phyloP scores from a whole-genome alignment of 2,329 filamentous ascomycete genomes.

The Fusarium pseudonygamai region DNA sequence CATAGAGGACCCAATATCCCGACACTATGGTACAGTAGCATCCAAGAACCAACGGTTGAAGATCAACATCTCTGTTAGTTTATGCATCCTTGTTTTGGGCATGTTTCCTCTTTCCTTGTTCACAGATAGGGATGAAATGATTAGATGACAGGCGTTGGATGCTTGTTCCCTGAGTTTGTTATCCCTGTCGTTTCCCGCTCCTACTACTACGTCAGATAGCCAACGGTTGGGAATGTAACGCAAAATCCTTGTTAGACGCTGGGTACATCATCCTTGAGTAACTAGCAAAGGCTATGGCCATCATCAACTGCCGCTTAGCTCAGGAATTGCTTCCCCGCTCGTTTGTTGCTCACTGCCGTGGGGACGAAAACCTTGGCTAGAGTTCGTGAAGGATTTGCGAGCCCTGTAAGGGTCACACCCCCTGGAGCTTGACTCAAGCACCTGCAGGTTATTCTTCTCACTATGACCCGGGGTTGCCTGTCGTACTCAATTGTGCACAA shows the following conservation, averaged over 20 bases:
- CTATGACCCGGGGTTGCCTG: not conserved
- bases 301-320: slow-evolving; percentile 1
- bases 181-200: slow-evolving; percentile 1
- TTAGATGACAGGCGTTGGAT: not conserved
- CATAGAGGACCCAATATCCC: not conserved
- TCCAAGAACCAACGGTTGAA: not conserved
- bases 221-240: slow-evolving; percentile 11
- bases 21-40: slow-evolving; percentile 3
- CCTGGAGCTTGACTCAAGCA: not conserved
- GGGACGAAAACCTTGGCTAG: not conserved
- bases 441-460: not conserved
- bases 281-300: not conserved
- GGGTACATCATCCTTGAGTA: not conserved
- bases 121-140: not conserved
- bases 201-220: not conserved
- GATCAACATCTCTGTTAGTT: slow-evolving; percentile 17
- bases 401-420: not conserved
- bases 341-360: not conserved
- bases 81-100: not conserved
- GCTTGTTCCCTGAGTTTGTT: not conserved
- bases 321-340: not conserved
- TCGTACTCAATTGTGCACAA: not conserved
- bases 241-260: not conserved
- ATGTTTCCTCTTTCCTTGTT: not conserved
- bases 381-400: not conserved